Evolutionary conservation across 768 basidiomycete genomes (phyloP), one percentile per base, ranked within the genome.

Genomic region (Trametes cubensis): DNA sequence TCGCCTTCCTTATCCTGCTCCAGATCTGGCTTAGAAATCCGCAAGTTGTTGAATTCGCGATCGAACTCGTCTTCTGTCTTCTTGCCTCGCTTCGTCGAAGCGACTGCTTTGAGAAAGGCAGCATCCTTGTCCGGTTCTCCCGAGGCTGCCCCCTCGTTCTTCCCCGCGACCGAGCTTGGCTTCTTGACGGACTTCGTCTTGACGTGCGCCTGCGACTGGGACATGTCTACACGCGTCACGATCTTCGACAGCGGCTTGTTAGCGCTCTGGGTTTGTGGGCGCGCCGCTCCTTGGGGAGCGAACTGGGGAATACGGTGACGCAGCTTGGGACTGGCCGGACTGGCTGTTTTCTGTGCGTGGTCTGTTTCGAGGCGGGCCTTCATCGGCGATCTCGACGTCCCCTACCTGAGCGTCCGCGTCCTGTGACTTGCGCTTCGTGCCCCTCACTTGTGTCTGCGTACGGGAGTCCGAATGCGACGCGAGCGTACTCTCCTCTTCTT

Each of bases 11-110:
- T 81, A 26, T 80, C 79, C 3, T 69, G 73, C 58, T 74, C 76
- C 53, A 85, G 64, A 52, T 84, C 83, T 2, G 89, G 86, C 68
- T 84, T 87, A 6, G 85, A 81, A 47, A 92, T 88, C 66, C 83
- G 85, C 58, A 92, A 76, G 46, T 87, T 84, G 70, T 91, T 90
- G 69, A 93, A 93, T 60, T 92, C 90, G 18, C 87, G 81, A 73
- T 93, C 90, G 62, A 90, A 90, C 4, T 78, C 78, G 67, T 90
- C 87, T 69, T 89, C 89, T 2, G 74, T 65, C 68, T 81, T 86
- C 77, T 87, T 89, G 1, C 85, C 87, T 20, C 81, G 79, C 68
- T 89, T 91, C 21, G 78, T 87, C 1, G 88, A 88, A 10, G 90
- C 88, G 26, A 92, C 76, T 0, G 90, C 90, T 61, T 85, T 87